Evolutionary conservation across 805 yeast genomes (phyloP).

Genomic region (Cephaloascus albidus): DNA sequence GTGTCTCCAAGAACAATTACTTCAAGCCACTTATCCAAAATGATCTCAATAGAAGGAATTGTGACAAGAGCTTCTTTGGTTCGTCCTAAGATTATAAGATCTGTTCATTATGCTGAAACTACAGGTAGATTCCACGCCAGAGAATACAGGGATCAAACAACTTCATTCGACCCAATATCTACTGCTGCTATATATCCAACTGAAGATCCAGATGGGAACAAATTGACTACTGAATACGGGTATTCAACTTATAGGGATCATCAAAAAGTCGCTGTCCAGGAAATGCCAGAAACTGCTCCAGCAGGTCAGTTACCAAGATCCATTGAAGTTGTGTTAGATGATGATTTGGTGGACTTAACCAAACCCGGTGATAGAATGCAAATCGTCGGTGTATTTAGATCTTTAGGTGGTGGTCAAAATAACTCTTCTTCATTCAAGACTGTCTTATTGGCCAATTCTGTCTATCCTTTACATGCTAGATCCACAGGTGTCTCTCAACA

Average conservation of each 20-base stretch:
- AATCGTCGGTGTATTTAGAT: constrained; percentile 87
- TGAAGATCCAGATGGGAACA: constrained; percentile 87
- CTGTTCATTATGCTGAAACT: constrained; percentile 86
- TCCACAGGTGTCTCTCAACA: constrained; percentile 75
- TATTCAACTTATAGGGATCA: constrained; percentile 88
- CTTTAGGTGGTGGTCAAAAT: constrained; percentile 65
- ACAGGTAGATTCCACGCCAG: constrained; percentile 82
- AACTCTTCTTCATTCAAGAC: constrained; percentile 69
- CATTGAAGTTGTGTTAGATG: constrained; percentile 86
- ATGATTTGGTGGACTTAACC: constrained; percentile 82
- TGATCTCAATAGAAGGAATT: constrained; percentile 89
- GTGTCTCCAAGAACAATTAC: constrained; percentile 83
- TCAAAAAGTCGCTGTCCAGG: constrained; percentile 88
- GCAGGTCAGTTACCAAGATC: constrained; percentile 96
- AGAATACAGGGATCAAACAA: constrained; percentile 88
- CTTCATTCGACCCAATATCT: constrained; percentile 75
- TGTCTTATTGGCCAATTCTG: constrained; percentile 79
- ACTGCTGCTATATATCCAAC: constrained; percentile 87
- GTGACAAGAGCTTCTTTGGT: constrained; percentile 90
- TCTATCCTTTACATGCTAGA: constrained; percentile 80
- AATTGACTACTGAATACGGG: constrained; percentile 85
- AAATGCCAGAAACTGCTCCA: constrained; percentile 96
- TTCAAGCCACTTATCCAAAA: constrained; percentile 65
- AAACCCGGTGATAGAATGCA: constrained; percentile 97
- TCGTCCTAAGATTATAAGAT: constrained; percentile 83